These are phyloP conservation scores for Chaetomiaceae sp. DNA, from an alignment of 2,329 filamentous ascomycete species.

Conservation along the genomic window DNA sequence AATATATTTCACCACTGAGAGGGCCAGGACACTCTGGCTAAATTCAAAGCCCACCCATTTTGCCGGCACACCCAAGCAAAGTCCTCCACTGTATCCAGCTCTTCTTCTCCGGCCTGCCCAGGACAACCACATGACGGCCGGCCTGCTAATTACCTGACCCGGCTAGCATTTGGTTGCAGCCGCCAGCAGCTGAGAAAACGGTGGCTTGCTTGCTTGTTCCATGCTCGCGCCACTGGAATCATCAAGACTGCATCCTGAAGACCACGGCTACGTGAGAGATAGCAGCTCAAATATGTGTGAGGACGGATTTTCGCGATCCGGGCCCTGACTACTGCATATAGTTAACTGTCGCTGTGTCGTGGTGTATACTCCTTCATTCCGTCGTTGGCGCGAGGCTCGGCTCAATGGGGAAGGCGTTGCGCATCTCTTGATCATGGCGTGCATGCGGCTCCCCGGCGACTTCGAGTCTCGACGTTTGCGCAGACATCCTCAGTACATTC, in stretches of 20 bases:
- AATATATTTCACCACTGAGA: slow-evolving; percentile 28
- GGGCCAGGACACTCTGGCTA: slow-evolving; percentile 28
- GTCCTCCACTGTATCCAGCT: slow-evolving; percentile 5
- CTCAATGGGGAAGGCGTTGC: slow-evolving; percentile 15
- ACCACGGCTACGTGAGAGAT: no score
- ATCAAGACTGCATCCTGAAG: no score
- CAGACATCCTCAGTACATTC: background rate
- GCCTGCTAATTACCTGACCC: slow-evolving; percentile 10
- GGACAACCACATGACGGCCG: slow-evolving; percentile 24
- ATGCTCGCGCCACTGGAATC: background rate
- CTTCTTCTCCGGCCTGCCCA: slow-evolving; percentile 17
- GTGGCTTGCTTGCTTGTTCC: background rate
- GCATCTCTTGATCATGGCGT: background rate
- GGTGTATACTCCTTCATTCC: no score
- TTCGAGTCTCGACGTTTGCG: no score
- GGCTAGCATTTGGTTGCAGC: background rate
- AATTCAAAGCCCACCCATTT: slow-evolving; percentile 26
- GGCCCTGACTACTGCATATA: no score
- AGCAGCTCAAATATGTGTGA: no score
- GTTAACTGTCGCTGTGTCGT: background rate
- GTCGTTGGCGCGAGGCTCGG: background rate
- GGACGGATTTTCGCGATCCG: no score
- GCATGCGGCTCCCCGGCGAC: background rate
- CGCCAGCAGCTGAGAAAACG: background rate
- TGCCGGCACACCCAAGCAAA: slow-evolving; percentile 26